Percentiles rank a stretch among this genome's conserved stretches.
These are phyloP conservation scores for Dictyostelium intermedium DNA, from an alignment of 78 protist species.

Conservation along the genomic window DNA sequence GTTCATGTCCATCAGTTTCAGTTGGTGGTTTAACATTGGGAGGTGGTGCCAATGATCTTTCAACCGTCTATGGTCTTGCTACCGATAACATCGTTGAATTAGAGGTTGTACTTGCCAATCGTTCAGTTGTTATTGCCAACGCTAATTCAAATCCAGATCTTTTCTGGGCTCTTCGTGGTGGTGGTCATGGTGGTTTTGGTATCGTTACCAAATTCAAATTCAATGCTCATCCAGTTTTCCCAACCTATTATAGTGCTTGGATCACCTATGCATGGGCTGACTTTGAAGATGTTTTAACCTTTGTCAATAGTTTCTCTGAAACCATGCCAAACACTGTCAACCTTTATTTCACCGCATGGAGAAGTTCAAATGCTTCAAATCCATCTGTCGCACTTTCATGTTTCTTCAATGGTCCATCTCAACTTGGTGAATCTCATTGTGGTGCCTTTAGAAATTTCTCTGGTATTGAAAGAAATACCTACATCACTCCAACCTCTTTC, in stretches of 20 bases:
- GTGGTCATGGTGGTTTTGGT: slow-evolving; percentile 83
- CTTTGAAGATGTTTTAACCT: slow-evolving; percentile 31
- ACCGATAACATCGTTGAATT: slow-evolving; percentile 63
- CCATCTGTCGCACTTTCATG: slow-evolving; percentile 58
- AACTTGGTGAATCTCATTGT: slow-evolving; percentile 1
- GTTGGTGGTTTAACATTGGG: slow-evolving; percentile 78
- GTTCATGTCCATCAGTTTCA: slow-evolving; percentile 77
- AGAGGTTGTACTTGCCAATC: slow-evolving; percentile 76
- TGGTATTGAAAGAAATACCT: neutral
- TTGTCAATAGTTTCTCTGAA: slow-evolving; percentile 5
- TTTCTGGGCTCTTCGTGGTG: slow-evolving; percentile 84
- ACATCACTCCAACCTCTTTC: neutral
- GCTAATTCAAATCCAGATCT: slow-evolving; percentile 29
- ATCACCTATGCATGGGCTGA: slow-evolving; percentile 28
- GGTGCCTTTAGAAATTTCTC: slow-evolving; percentile 16
- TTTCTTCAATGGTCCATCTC: slow-evolving; percentile 29
- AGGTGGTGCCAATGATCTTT: slow-evolving; percentile 75
- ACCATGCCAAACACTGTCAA: slow-evolving; percentile 26
- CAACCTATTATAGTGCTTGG: slow-evolving; percentile 49
- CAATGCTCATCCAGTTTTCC: slow-evolving; percentile 21
- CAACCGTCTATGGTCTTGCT: slow-evolving; percentile 64
- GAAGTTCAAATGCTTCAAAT: neutral
- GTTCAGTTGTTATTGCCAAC: slow-evolving; percentile 26
- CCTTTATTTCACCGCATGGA: slow-evolving; percentile 44
- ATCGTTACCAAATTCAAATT: slow-evolving; percentile 52